Evolutionary conservation across 768 basidiomycete species (phyloP).

Genomic region (Mycena epipterygia): DNA sequence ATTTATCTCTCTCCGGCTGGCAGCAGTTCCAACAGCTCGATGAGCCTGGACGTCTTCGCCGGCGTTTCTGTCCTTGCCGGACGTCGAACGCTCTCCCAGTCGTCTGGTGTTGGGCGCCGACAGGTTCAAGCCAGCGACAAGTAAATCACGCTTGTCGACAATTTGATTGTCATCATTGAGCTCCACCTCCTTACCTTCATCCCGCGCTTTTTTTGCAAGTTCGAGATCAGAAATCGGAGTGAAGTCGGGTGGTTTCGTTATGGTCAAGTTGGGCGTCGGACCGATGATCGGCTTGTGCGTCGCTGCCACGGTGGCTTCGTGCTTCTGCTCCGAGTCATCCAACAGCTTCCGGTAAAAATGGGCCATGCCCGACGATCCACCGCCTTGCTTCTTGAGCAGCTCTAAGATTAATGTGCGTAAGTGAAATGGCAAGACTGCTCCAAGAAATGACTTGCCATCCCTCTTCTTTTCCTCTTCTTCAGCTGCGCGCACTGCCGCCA

Average conservation of each 20-base stretch:
- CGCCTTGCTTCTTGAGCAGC: conserved; percentile 71
- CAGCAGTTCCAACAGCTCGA: conserved; percentile 88
- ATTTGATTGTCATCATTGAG: conserved; percentile 98
- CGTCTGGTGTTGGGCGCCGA: conserved; percentile 85
- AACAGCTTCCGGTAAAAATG: conserved; percentile 87
- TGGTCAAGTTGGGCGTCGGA: conserved; percentile 76
- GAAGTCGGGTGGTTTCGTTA: conserved; percentile 78
- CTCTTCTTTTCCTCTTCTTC: conserved; percentile 93
- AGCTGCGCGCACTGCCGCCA: conserved; percentile 90
- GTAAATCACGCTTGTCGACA: conserved; percentile 93
- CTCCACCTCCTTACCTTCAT: conserved; percentile 88
- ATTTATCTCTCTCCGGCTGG: conserved; percentile 84
- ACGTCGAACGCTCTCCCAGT: conserved; percentile 61
- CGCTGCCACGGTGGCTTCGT: conserved; percentile 90
- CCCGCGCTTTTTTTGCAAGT: conserved; percentile 76
- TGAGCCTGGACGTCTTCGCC: conserved; percentile 61
- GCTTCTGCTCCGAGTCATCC: conserved; percentile 84
- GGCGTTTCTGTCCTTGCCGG: conserved; percentile 39
- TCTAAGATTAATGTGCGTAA: conserved; percentile 53
- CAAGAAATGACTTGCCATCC: conserved; percentile 74
- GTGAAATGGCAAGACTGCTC: conserved; percentile 7
- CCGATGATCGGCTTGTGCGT: conserved; percentile 72
- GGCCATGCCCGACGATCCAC: conserved; percentile 79
- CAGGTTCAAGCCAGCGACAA: conserved; percentile 93
- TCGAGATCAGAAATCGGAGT: conserved; percentile 78